Evolutionary conservation across 768 basidiomycete genomes (phyloP), one percentile per base, ranked within the genome.

Genomic region (Trametes coccinea): DNA sequence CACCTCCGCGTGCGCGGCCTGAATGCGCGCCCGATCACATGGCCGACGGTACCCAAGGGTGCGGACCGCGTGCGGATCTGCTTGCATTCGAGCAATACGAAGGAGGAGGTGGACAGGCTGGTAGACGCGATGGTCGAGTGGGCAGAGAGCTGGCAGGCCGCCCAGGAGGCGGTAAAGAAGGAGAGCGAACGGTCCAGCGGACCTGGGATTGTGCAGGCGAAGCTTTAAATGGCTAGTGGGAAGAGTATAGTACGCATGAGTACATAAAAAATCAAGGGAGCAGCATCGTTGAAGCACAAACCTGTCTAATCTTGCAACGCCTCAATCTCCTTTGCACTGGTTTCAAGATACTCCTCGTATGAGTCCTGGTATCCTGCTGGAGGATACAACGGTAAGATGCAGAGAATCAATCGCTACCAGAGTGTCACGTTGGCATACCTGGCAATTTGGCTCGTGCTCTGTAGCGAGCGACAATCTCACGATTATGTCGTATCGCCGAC

Each of bases 11-110:
- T 55, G 22, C 64, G 65, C 2, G 82, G 82, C 1, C 80, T 90
- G 68, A 86, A 87, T 65, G 89, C 88, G 0, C 84, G 88, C 3
- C 86, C 90, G 4, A 93, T 94, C 44, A 86, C 84, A 9, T 89
- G 88, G 79, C 95, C 96, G 0, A 97, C 95, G 0, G 95, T 97
- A 0, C 93, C 95, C 0, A 88, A 87, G 55, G 94, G 92, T 8
- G 83, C 82, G 61, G 90, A 95, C 62, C 83, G 95, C 16, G 88
- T 98, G 2, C 75, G 95, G 2, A 83, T 98, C n/a, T 98, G 95
- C 72, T 69, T 98, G 30, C 91, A 95, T 68, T 86, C 93, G 0
- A 85, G 81, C 1, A 93, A 95, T 68, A 84, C 85, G 34, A 60
- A 67, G 2, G 78, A 75, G 41, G 87, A 95, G 31, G 79, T 96